Evolutionary conservation across 371 early-diverging fungal genomes (phyloP), one percentile per base, ranked within the genome.

Genomic region (Coemansia sp.): DNA sequence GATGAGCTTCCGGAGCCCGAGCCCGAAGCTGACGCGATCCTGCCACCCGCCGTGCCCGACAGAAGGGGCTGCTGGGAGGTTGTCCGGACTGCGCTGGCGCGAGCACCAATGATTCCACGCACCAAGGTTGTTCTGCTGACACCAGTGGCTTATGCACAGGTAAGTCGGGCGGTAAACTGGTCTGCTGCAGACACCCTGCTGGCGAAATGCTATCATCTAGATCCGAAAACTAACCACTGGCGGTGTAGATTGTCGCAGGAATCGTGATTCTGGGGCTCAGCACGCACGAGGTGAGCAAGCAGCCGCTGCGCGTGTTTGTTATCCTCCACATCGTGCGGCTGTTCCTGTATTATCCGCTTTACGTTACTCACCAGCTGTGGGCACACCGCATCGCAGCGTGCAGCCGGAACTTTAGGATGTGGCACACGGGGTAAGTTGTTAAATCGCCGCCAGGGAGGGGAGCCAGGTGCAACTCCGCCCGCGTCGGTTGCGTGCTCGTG

Each of bases 291-390:
- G 20, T 0, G 31, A 64, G 65, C 40, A 66, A 79, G 26, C 59
- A 58, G 31, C 76, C 65, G 16, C 58, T 81, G 31, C 63, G 63
- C 14, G 35, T 57, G 30, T 81, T 70, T 38, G 59, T 81, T 49
- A 57, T 77, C n/a, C 34, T 79, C 3, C 66, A 81, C 41, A 43
- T 81, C 31, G 53, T 67, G 11, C 57, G 81, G 43, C 59, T 79
- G 41, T 40, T 70, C 6, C 36, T 78, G 20, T 74, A 65, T 59
- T 74, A 65, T 39, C 75, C 75, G 40, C 34, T 78, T 30, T 54
- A 59, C 42, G 9, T 78, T 57, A 45, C 34, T 39, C 56, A 49
- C 59, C 52, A 39, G 55, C 39, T 63, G 55, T 49, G 59, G 57
- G 55, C 68, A 47, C 49, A 57, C 45, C 51, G 41, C 26, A 42